Percentiles rank a stretch among this genome's conserved stretches.
These are phyloP conservation scores for Calonectria honghensis DNA, from an alignment of 2,329 filamentous ascomycete genomes.

Conservation along the genomic window DNA sequence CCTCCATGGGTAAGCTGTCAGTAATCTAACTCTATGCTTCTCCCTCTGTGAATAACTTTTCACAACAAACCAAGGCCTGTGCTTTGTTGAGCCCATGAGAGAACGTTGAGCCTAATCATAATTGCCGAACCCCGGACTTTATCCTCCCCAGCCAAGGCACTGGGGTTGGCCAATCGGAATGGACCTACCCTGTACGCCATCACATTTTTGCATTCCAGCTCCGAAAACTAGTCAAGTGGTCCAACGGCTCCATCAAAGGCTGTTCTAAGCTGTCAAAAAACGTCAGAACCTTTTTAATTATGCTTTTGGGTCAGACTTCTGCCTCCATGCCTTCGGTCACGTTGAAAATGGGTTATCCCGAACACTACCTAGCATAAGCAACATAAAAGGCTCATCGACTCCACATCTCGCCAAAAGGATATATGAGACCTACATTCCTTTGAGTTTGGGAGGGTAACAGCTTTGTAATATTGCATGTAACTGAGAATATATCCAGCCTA, in stretches of 20 bases:
- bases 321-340: background rate
- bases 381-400: background rate
- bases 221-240: no score
- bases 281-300: no score
- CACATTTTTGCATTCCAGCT: background rate
- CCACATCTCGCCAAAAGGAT: background rate
- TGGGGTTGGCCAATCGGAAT: background rate
- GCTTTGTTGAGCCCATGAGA: constrained; percentile 13
- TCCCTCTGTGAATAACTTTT: background rate
- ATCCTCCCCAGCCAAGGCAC: background rate
- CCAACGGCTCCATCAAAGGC: background rate
- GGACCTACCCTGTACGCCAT: background rate
- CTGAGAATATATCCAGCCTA: no score
- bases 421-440: background rate
- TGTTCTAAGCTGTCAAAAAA: background rate
- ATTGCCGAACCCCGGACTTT: constrained; percentile 5
- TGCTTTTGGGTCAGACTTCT: background rate
- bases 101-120: constrained; percentile 2
- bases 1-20: background rate
- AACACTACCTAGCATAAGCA: background rate
- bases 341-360: background rate
- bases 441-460: no score
- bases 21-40: background rate
- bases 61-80: background rate
- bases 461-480: no score